A percentile compares a stretch with the other conserved stretches of the same genome.
Conservation (phyloP, 495 filamentous ascomycete genomes). For the Podospora sp. region DNA sequence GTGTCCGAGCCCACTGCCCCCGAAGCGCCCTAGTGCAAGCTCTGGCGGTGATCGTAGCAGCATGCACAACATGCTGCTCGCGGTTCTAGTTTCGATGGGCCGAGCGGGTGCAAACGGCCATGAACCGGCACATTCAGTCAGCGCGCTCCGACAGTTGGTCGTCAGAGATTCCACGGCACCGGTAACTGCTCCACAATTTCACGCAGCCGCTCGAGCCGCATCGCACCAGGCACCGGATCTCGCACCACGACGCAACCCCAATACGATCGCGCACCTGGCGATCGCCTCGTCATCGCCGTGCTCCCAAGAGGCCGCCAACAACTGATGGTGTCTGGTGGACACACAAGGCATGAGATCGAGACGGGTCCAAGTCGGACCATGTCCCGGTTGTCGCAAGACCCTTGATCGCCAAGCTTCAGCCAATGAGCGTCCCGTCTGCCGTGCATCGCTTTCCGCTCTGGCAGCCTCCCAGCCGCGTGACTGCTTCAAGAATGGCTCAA, state of each 20-base stretch:
- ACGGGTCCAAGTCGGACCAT: constrained; percentile 2
- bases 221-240: neutral
- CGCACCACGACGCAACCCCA: neutral
- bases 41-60: neutral
- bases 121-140: neutral
- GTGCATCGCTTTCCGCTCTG: constrained; percentile 27
- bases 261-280: neutral
- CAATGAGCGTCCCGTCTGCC: constrained; percentile 21
- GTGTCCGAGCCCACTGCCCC: constrained; percentile 4
- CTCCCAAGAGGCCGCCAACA: neutral
- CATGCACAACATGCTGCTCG: constrained; percentile 9
- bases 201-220: constrained; percentile 10
- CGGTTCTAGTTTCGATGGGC: neutral
- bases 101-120: neutral
- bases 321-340: neutral
- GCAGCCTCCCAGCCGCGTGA: constrained; percentile 4
- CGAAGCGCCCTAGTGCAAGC: neutral
- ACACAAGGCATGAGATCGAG: constrained; percentile 2
- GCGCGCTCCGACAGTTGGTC: neutral
- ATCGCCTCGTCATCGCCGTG: neutral
- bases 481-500: neutral
- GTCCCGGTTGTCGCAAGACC: constrained; percentile 20
- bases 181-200: constrained; percentile 16
- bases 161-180: constrained; percentile 1
- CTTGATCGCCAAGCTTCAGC: constrained; percentile 22